Base-by-base conservation (phyloP, 1,284 basidiomycete species). In the Ganoderma boninense region DNA sequence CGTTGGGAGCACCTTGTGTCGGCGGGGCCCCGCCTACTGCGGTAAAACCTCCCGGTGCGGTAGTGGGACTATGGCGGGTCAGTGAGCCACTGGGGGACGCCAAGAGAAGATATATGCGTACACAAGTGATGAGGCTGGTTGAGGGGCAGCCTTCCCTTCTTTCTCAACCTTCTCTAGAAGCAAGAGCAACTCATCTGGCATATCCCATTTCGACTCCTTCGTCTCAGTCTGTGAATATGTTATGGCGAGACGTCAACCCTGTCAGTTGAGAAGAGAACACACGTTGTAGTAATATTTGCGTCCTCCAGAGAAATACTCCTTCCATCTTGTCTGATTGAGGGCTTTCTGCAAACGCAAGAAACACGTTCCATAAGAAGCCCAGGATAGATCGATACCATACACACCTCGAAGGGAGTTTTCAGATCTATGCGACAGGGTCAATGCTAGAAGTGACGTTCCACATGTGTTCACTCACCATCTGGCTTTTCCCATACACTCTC, bases 201-300 rank as follows among this genome's bases (percentile, higher is more conserved):
- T 93, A 72, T 97, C 94, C 97, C 97, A 98, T 85, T 97, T 96
- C n/a, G 95, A 96, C 79, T 95, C 92, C 74, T 95, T 95, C 23
- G 89, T 86, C 64, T 93, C 91, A 40, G 92, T 94, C 94, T 95
- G 70, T 52, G 60, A 46, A 38, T 13, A 35, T 13, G 13, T 40
- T 40, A 62, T 23, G 29, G 60, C 52, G 32, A 52, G 70, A 62
- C 5, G 43, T 44, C 44, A n/a, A 38, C 26, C n/a, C 29, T 38
- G 10, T 23, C 46, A 43, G 10, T 16, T 16, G 69, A 60, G 49
- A 40, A 29, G 1, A 35, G 16, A 42, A 81, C 89, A 69, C 70
- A 95, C 92, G 78, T 98, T 94, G 76, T 97, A 96, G 82, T 96
- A 98, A 82, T 97, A 98, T 74, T 97, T 96, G 73, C 95, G 85